A percentile compares a stretch with the other conserved stretches of the same genome.
These are phyloP conservation scores for Xylariaceae sp. DNA, from an alignment of 2,329 filamentous ascomycete species.

Conservation along the genomic window DNA sequence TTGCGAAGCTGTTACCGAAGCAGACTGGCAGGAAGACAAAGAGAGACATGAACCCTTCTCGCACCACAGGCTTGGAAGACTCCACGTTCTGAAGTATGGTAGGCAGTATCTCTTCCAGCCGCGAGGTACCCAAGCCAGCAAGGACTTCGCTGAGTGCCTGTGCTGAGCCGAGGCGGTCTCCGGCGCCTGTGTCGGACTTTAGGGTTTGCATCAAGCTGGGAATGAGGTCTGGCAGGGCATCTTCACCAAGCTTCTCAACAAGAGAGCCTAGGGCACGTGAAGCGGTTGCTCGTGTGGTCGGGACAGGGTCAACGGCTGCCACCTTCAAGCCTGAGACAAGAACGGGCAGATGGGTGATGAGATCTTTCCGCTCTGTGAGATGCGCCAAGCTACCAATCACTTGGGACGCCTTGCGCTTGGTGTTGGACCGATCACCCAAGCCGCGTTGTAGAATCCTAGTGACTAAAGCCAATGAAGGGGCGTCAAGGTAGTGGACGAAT, in stretches of 20 bases:
- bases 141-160: slow-evolving; percentile 96
- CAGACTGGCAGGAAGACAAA: slow-evolving; percentile 99
- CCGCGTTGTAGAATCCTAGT: slow-evolving; percentile 94
- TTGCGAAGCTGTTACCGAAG: slow-evolving; percentile 97
- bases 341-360: slow-evolving; percentile 84
- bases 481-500: slow-evolving; percentile 97
- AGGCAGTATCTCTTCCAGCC: slow-evolving; percentile 90
- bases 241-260: slow-evolving; percentile 97
- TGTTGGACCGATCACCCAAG: slow-evolving; percentile 82
- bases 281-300: slow-evolving; percentile 90
- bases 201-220: slow-evolving; percentile 96
- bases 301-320: slow-evolving; percentile 91
- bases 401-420: slow-evolving; percentile 92
- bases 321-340: slow-evolving; percentile 83
- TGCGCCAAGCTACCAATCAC: slow-evolving; percentile 98
- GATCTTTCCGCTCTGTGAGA: slow-evolving; percentile 91
- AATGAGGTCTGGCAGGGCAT: slow-evolving; percentile 93
- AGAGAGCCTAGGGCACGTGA: slow-evolving; percentile 93
- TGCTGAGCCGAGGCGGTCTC: slow-evolving; percentile 90
- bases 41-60: slow-evolving; percentile 98
- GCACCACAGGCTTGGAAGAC: slow-evolving; percentile 81
- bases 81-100: slow-evolving; percentile 95
- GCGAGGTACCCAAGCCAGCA: slow-evolving; percentile 84
- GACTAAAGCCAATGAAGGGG: slow-evolving; percentile 88
- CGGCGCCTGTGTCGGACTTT: slow-evolving; percentile 93